Percentiles rank a stretch among this genome's conserved stretches.
Conservation (phyloP, 768 basidiomycete genomes). For the Serendipita sp. region DNA sequence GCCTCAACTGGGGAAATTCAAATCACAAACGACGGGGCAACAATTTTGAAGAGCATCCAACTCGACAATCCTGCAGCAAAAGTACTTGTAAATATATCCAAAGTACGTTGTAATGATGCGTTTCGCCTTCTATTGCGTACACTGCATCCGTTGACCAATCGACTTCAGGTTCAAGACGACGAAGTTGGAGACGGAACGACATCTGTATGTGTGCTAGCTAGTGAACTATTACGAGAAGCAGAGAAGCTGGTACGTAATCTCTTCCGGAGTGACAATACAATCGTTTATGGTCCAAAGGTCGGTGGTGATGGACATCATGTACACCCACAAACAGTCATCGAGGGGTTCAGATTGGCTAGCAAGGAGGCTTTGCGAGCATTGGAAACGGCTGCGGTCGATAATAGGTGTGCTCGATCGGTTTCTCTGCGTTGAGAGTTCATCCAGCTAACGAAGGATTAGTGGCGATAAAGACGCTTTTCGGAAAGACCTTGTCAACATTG, state of each 20-base stretch:
- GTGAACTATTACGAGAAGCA: conserved; percentile 85
- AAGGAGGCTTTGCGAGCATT: conserved; percentile 69
- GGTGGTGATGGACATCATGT: conserved; percentile 48
- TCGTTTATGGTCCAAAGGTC: neutral
- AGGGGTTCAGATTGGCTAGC: conserved; percentile 90
- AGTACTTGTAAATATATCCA: conserved; percentile 98
- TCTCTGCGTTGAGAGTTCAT: neutral
- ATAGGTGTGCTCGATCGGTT: conserved; percentile 41
- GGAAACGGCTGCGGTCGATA: conserved; percentile 66
- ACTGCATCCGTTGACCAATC: neutral
- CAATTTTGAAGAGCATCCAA: conserved; percentile 92
- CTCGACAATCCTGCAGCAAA: conserved; percentile 98
- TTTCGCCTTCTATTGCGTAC: neutral
- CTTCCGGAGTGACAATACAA: neutral
- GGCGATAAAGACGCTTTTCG: conserved; percentile 35
- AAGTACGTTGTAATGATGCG: conserved; percentile 21
- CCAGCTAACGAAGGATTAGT: neutral
- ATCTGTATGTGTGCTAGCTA: conserved; percentile 77
- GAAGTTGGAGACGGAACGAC: conserved; percentile 97
- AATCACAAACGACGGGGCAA: conserved; percentile 98
- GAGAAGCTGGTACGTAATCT: conserved; percentile 61
- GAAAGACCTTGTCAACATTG: conserved; percentile 89
- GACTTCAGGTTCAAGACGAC: conserved; percentile 73
- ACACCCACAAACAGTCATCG: conserved; percentile 95
- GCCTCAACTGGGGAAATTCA: conserved; percentile 79